phyloP scores from a whole-genome alignment of 1,139 yeast species.

The Hyphopichia buzzinii region DNA sequence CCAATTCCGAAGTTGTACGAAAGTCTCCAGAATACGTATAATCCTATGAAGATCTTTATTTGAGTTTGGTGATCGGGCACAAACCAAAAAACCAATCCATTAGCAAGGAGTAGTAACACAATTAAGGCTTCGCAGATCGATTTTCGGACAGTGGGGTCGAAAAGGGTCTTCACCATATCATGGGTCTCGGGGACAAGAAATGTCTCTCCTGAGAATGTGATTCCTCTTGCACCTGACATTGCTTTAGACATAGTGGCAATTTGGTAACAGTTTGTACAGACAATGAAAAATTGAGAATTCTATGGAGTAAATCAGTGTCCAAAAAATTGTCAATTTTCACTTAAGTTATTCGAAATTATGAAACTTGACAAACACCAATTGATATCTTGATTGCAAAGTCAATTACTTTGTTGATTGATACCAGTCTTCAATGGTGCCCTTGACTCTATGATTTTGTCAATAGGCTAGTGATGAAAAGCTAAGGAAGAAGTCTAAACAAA shows the following conservation, averaged over 20 bases:
- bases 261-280: too few species aligned
- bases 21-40: conserved; percentile 75
- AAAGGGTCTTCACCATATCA: conserved; percentile 81
- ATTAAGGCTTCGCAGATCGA: conserved; percentile 65
- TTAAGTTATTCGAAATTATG: too few species aligned
- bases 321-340: too few species aligned
- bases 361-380: too few species aligned
- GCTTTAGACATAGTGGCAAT: conserved; percentile 9
- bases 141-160: conserved; percentile 74
- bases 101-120: conserved; percentile 49
- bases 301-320: too few species aligned
- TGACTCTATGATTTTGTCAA: too few species aligned
- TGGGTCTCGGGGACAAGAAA: conserved; percentile 78
- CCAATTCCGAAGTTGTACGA: conserved; percentile 83
- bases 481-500: too few species aligned
- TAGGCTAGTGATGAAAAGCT: too few species aligned
- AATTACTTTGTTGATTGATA: too few species aligned
- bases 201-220: conserved; percentile 46
- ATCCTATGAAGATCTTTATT: conserved; percentile 45
- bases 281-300: too few species aligned
- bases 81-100: conserved; percentile 49
- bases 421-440: too few species aligned
- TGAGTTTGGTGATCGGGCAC: conserved; percentile 30
- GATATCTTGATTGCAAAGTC: too few species aligned
- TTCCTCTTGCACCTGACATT: conserved; percentile 39